Conservation (phyloP, 2,329 filamentous ascomycete genomes). For the Penicillium frequentans region DNA sequence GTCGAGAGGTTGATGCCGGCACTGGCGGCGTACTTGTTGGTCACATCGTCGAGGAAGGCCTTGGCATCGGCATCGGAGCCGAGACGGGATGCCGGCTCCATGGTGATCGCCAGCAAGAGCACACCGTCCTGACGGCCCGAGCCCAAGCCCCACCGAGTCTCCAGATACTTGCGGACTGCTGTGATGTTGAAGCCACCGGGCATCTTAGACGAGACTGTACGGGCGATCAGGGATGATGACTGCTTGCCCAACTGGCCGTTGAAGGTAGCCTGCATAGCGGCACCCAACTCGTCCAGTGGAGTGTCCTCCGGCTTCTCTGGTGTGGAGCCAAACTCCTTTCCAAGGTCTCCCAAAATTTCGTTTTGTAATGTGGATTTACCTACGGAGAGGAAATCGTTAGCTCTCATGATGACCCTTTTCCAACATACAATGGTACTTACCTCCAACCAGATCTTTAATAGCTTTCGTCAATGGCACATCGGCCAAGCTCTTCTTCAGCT, state of each 20-base stretch:
- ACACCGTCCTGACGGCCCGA: conserved; percentile 88
- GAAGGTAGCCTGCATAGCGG: conserved; percentile 96
- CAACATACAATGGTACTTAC: conserved; percentile 57
- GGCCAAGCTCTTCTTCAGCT: conserved; percentile 88
- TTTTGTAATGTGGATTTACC: conserved; percentile 98
- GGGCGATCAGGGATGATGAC: conserved; percentile 86
- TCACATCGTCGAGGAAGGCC: conserved; percentile 81
- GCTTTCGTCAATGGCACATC: conserved; percentile 94
- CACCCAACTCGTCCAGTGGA: conserved; percentile 91
- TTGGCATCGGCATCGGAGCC: conserved; percentile 90
- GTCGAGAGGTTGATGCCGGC: conserved; percentile 82
- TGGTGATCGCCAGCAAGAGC: conserved; percentile 82
- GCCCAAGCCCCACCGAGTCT: conserved; percentile 87
- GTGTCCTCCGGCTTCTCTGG: conserved; percentile 98
- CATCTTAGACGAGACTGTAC: conserved; percentile 98
- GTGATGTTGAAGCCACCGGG: conserved; percentile 99
- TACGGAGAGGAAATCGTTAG: conserved; percentile 37
- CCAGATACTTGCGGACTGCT: conserved; percentile 88
- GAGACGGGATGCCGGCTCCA: conserved; percentile 85
- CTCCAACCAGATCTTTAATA: conserved; percentile 97
- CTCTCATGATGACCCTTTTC: background rate
- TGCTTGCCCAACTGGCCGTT: conserved; percentile 98
- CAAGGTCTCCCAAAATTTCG: conserved; percentile 94
- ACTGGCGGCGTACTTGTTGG: conserved; percentile 83
- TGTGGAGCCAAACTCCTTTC: conserved; percentile 97